These are phyloP conservation scores for Tillandsia fasciculata DNA, from an alignment of 176 grass and related monocot species.

Conservation along the genomic window DNA sequence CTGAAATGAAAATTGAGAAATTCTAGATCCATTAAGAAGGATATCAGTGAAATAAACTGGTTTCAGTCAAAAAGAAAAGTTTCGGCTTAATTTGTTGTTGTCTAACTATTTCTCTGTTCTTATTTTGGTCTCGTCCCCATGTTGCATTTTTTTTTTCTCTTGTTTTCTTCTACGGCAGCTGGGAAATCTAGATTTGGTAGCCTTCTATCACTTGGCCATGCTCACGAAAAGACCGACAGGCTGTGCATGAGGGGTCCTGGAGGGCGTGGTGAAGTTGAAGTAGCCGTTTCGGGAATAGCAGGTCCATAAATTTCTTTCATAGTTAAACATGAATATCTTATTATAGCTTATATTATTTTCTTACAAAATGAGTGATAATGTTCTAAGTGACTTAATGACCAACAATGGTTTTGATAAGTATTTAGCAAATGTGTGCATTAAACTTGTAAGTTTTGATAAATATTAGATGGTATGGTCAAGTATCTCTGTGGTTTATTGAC, in stretches of 20 bases:
- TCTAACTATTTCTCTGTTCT: background rate
- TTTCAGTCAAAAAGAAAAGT: background rate
- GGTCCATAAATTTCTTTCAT: slow-evolving; percentile 18
- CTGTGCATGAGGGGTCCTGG: slow-evolving; percentile 89
- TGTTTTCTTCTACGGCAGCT: slow-evolving; percentile 24
- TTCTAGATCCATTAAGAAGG: no score
- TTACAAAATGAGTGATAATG: no score
- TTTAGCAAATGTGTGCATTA: no score
- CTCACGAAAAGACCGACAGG: slow-evolving; percentile 53
- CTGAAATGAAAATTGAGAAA: no score
- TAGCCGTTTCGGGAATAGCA: slow-evolving; percentile 84
- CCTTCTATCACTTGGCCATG: slow-evolving; percentile 63
- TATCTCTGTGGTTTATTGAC: no score
- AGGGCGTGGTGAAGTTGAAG: slow-evolving; percentile 96
- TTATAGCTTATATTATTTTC: no score
- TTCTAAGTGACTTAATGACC: no score
- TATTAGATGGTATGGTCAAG: no score
- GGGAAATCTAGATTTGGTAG: slow-evolving; percentile 72
- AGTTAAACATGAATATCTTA: no score
- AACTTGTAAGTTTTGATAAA: no score
- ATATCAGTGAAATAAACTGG: background rate
- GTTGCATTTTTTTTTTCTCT: background rate
- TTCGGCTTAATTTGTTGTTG: background rate
- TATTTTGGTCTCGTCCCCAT: slow-evolving; percentile 2
- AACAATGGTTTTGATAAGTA: no score